phyloP scores from a whole-genome alignment of 2,329 filamentous ascomycete species.

The Monosporascus sp. region DNA sequence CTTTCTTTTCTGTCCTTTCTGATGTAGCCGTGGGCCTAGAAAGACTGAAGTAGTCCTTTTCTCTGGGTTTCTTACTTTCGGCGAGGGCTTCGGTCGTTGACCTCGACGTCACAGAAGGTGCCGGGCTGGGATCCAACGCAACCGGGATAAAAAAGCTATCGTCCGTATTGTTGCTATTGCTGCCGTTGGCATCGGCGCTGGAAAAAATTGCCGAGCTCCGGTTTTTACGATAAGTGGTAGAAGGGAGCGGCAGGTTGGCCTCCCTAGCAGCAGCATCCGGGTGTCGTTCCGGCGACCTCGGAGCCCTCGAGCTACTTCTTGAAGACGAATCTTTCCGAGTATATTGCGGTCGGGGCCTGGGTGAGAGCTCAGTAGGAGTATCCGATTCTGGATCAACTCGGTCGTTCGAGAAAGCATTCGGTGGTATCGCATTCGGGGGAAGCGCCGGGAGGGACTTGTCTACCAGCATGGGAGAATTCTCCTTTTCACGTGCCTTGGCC shows the following conservation, averaged over 20 bases:
- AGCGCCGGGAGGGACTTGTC: slow-evolving; percentile 93
- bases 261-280: slow-evolving; percentile 35
- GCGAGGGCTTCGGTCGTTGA: slow-evolving; percentile 43
- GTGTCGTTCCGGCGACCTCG: slow-evolving; percentile 49
- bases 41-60: slow-evolving; percentile 56
- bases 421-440: slow-evolving; percentile 66
- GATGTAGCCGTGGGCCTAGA: slow-evolving; percentile 33
- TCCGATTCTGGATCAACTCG: slow-evolving; percentile 57
- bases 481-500: slow-evolving; percentile 58
- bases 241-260: slow-evolving; percentile 65
- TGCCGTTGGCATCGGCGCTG: slow-evolving; percentile 35
- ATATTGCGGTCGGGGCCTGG: slow-evolving; percentile 50
- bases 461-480: slow-evolving; percentile 60
- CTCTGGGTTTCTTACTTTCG: slow-evolving; percentile 41
- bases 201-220: slow-evolving; percentile 65
- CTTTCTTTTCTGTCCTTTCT: slow-evolving; percentile 44
- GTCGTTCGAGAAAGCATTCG: slow-evolving; percentile 56
- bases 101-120: slow-evolving; percentile 47
- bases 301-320: slow-evolving; percentile 45
- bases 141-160: slow-evolving; percentile 74
- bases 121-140: slow-evolving; percentile 64
- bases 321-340: slow-evolving; percentile 49
- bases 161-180: slow-evolving; percentile 29
- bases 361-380: slow-evolving; percentile 64
- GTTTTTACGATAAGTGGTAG: slow-evolving; percentile 72